phyloP scores from a whole-genome alignment of 1,284 basidiomycete genomes.

The Lentinus polychrous region DNA sequence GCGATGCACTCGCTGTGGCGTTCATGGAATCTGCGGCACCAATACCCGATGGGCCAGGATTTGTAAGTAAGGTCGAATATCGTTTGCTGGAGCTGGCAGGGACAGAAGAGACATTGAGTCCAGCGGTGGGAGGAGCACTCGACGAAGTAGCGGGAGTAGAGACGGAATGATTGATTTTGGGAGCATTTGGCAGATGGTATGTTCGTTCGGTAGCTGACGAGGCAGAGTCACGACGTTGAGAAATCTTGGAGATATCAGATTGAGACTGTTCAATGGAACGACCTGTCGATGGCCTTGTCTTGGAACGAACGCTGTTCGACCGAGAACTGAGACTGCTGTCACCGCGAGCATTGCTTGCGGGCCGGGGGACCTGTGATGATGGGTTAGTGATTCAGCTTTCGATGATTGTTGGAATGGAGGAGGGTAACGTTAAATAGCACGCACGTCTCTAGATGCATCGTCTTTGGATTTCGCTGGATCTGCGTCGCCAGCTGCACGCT shows the following conservation, averaged over 20 bases:
- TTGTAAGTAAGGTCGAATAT: slow-evolving; percentile 8
- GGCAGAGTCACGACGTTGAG: slow-evolving; percentile 1
- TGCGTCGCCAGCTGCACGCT: slow-evolving; percentile 14
- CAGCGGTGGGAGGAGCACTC: not conserved
- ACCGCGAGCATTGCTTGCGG: not conserved
- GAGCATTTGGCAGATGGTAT: not conserved
- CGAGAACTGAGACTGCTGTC: not conserved
- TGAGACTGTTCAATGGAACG: slow-evolving; percentile 1
- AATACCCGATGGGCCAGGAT: slow-evolving; percentile 20
- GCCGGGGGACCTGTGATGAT: not conserved
- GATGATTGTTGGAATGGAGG: not conserved
- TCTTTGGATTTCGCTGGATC: not conserved
- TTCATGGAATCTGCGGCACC: slow-evolving; percentile 9
- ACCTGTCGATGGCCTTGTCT: not conserved
- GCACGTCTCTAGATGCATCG: not conserved
- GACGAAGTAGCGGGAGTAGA: slow-evolving; percentile 1
- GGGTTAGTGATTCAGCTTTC: not conserved
- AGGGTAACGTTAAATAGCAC: not conserved
- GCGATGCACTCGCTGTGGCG: slow-evolving; percentile 12
- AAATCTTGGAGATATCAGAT: not conserved
- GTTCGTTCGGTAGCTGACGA: slow-evolving; percentile 4
- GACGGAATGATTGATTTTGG: slow-evolving; percentile 4
- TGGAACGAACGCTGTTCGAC: slow-evolving; percentile 1
- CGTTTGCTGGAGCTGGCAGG: not conserved
- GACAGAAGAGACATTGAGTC: not conserved